Conservation (phyloP, 2,329 filamentous ascomycete species). For the Grosmannia huntii region DNA sequence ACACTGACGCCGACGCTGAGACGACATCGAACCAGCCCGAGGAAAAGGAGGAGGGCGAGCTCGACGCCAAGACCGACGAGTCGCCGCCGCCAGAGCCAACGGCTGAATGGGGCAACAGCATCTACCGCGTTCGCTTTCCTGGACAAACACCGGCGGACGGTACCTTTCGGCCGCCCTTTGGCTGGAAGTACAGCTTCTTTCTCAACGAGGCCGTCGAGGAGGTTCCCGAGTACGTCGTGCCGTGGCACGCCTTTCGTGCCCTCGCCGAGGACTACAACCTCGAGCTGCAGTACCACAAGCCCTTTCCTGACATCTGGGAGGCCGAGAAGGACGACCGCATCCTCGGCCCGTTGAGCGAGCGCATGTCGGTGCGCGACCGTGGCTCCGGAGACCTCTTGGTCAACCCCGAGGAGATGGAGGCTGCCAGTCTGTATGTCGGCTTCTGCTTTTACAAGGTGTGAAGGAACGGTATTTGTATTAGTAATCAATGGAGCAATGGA, state of each 20-base stretch:
- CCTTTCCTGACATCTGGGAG: constrained; percentile 84
- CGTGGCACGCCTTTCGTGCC: constrained; percentile 94
- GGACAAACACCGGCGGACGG: constrained; percentile 73
- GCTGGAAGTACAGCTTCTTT: constrained; percentile 97
- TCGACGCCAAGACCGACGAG: constrained; percentile 24
- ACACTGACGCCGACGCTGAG: constrained; percentile 21
- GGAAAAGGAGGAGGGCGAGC: neutral
- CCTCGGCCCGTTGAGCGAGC: constrained; percentile 73
- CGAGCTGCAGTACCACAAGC: constrained; percentile 85
- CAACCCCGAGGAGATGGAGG: constrained; percentile 80
- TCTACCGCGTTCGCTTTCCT: constrained; percentile 84
- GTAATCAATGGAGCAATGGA: neutral
- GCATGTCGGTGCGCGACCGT: constrained; percentile 83
- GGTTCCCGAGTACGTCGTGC: constrained; percentile 93
- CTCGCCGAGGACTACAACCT: constrained; percentile 94
- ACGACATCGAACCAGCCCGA: constrained; percentile 31
- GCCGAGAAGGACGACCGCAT: constrained; percentile 76
- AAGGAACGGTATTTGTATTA: neutral
- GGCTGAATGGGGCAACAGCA: constrained; percentile 83
- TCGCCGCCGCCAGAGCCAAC: constrained; percentile 40
- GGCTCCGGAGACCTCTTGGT: constrained; percentile 56
- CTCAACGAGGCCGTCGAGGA: constrained; percentile 92
- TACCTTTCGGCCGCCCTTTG: constrained; percentile 85
- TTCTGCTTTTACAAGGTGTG: constrained; percentile 96
- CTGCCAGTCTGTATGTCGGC: constrained; percentile 79